Evolutionary conservation across 108 stramenopile species (phyloP), one percentile per base, ranked within the genome.

Genomic region (Skeletonema tropicum): DNA sequence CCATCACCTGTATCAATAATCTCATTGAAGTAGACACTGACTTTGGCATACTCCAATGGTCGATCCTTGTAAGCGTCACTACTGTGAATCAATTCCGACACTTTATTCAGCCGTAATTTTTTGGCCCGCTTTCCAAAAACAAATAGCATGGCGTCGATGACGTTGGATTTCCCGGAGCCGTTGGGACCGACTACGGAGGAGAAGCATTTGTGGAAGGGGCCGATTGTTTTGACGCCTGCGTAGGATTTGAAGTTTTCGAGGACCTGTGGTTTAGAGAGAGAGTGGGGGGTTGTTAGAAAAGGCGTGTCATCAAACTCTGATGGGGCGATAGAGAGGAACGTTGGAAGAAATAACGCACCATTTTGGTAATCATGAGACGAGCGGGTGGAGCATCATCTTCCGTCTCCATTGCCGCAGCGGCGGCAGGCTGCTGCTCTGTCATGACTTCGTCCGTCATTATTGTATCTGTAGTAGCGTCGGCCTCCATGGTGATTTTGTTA

Each of bases 121-220:
- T 97, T 98, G 41, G 99, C 99, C 6, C 97, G 86, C 82, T 98
- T 98, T 8, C 99, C 99, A 80, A 99, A 99, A 21, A 98, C 99
- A 83, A 99, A 99, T 31, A 99, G 94, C 97, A 99, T 97, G 77
- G 99, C 99, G 80, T 99, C 99, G 62, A 99, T 98, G 48, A 98
- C 97, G 80, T 99, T 99, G 25, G 94, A 95, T 82, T 99, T 99
- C 29, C 99, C 99, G 21, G 93, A 94, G 12, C 97, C 97, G 72
- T 98, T 98, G 15, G 97, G 97, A 14, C 97, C 97, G 36, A 97
- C 98, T 32, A 99, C 94, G 36, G 92, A 85, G 29, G 94, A 93
- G 86, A 99, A 98, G 79, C 97, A 94, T 82, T 92, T 92, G 86
- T 95, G 94, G 75, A 95, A 95, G 29, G 94, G 93, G 39, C 93